phyloP scores from a whole-genome alignment of 2,329 filamentous ascomycete species.

The Cladobotryum protrusum region DNA sequence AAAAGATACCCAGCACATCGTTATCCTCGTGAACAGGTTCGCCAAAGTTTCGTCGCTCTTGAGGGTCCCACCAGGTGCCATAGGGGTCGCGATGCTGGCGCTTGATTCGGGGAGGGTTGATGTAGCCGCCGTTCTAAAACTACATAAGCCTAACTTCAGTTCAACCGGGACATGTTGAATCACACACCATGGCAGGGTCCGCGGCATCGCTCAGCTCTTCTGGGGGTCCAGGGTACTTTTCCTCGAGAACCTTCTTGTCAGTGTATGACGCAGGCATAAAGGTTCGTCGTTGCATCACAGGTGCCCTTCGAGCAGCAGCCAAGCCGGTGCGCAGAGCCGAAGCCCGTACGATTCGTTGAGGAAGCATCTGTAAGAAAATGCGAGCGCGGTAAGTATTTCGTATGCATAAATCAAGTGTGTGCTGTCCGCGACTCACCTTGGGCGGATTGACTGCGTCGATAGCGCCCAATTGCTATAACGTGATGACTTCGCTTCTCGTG shows the following conservation, averaged over 20 bases:
- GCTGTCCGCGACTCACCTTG: constrained; percentile 23
- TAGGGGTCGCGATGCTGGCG: constrained; percentile 90
- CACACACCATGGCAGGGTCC: constrained; percentile 60
- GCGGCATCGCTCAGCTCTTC: constrained; percentile 49
- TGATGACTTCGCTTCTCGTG: constrained; percentile 22
- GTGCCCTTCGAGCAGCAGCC: constrained; percentile 42
- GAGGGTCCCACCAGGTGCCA: constrained; percentile 93
- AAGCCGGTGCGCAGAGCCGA: constrained; percentile 38
- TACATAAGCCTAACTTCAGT: constrained; percentile 19
- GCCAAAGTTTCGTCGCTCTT: constrained; percentile 94
- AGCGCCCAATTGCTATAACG: constrained; percentile 33
- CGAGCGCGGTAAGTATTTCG: constrained; percentile 12
- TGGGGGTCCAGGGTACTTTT: constrained; percentile 46
- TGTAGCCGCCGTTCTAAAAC: constrained; percentile 72
- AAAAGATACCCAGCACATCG: constrained; percentile 85
- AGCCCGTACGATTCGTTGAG: constrained; percentile 51
- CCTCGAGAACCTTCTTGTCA: constrained; percentile 41
- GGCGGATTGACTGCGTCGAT: constrained; percentile 24
- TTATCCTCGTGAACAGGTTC: constrained; percentile 97
- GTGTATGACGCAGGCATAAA: constrained; percentile 48
- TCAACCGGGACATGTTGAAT: background rate
- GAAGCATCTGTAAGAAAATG: constrained; percentile 49
- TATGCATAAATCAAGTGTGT: constrained; percentile 7
- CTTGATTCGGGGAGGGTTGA: constrained; percentile 74
- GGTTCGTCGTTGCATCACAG: constrained; percentile 50